Evolutionary conservation across 2,329 filamentous ascomycete genomes (phyloP), one percentile per base, ranked within the genome.

Genomic region (Xylaria sp.): DNA sequence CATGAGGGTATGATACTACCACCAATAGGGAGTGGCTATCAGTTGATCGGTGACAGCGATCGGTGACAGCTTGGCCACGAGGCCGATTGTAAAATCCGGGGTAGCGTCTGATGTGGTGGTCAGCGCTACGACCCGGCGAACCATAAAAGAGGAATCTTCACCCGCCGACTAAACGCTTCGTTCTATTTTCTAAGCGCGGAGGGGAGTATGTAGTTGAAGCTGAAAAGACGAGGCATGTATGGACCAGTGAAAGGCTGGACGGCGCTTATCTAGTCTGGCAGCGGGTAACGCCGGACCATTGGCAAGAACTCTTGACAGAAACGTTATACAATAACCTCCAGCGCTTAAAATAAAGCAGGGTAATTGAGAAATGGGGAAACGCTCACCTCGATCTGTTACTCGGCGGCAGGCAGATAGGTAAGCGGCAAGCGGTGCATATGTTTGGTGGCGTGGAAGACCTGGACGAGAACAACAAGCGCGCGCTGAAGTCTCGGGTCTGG

Each of bases 181-280:
- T 59, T 56, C 50, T 54, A 54, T 61, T 58, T 56, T 10, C 51
- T 74, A 76, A 74, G 75, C 73, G 73, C 71, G 71, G 67, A 58
- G 34, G 61, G 56, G 57, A 64, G 67, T 64, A 69, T 66, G 28
- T 63, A 60, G 61, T 66, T 65, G 34, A 65, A 58, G 61, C 15
- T 66, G 63, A 55, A 58, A 67, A 69, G 52, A 65, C 58, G 60
- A 48, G 67, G 62, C 41, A 34, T 58, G 63, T 66, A 66, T 70
- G 39, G 67, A 51, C 57, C 63, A 65, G 65, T 71, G 63, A 68
- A 66, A 69, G 57, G 61, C 58, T 68, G 60, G 46, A 25, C 56
- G 70, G 74, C 74, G 74, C 75, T 76, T 76, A 73, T 58, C 34
- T 68, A 70, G 69, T 65, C 64, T 56, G 69, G 74, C 72, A 72